Conservation (phyloP, 805 yeast species). For the Dipodascopsis tothii region DNA sequence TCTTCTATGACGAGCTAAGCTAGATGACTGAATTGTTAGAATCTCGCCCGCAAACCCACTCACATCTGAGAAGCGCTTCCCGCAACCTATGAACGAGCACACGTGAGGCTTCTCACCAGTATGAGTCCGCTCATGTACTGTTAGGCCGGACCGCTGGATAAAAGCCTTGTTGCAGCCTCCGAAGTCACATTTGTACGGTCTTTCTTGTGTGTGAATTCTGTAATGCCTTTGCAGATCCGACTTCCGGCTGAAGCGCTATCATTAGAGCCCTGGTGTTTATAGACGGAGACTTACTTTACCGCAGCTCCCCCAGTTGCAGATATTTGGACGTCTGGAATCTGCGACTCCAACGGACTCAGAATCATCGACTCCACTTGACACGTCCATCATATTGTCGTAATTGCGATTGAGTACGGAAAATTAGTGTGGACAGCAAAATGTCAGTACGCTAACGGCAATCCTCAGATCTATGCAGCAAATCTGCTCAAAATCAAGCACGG, state of each 20-base stretch:
- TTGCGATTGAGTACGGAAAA: no score
- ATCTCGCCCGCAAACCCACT: not conserved
- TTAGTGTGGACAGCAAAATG: no score
- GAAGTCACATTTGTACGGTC: slow-evolving; percentile 77
- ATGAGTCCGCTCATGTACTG: slow-evolving; percentile 77
- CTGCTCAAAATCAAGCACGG: no score
- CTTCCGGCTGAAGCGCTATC: slow-evolving; percentile 52
- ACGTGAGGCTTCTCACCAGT: slow-evolving; percentile 89
- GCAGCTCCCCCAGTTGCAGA: slow-evolving; percentile 16
- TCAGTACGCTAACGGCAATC: no score
- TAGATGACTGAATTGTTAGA: slow-evolving; percentile 20
- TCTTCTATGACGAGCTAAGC: slow-evolving; percentile 71
- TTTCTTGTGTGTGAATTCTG: slow-evolving; percentile 47
- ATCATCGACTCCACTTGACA: not conserved
- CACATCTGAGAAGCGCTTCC: slow-evolving; percentile 62
- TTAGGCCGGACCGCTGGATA: slow-evolving; percentile 72
- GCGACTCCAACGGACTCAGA: not conserved
- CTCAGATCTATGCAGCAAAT: no score
- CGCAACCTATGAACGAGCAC: slow-evolving; percentile 73
- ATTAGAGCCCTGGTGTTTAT: not conserved
- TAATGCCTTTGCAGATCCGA: slow-evolving; percentile 76
- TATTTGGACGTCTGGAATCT: not conserved
- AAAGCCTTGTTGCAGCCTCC: slow-evolving; percentile 68
- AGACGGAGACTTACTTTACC: slow-evolving; percentile 1
- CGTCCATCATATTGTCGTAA: not conserved